Evolutionary conservation across 805 yeast species (phyloP).

Genomic region (Schwanniomyces polymorphus): DNA sequence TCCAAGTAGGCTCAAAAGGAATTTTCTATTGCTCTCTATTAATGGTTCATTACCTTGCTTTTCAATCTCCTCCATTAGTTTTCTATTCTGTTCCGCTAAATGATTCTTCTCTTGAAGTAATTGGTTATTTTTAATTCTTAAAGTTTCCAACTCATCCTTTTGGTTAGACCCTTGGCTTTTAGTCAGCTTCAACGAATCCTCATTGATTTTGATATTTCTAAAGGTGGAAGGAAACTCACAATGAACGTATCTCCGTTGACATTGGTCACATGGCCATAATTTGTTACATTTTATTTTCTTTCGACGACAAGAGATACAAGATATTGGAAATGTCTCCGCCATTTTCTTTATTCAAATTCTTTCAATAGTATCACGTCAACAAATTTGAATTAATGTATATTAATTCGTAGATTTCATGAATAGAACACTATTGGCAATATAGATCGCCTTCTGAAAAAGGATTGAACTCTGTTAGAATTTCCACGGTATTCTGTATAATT

Average conservation of each 20-base stretch:
- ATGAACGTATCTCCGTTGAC: conserved; percentile 32
- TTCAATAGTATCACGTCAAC: too few relatives aligned
- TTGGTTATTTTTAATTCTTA: conserved; percentile 19
- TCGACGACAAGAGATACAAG: conserved; percentile 36
- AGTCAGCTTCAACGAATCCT: conserved; percentile 6
- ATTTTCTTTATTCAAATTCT: conserved; percentile 1
- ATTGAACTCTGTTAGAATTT: neutral
- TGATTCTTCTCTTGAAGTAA: conserved; percentile 17
- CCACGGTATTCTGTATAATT: neutral
- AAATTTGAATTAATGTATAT: too few relatives aligned
- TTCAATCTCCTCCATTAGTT: conserved; percentile 1
- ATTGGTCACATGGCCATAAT: conserved; percentile 41
- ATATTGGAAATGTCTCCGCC: conserved; percentile 30
- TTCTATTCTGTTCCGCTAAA: conserved; percentile 13
- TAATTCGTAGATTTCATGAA: neutral
- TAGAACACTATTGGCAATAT: neutral
- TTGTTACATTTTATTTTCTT: conserved; percentile 37
- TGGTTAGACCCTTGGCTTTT: neutral
- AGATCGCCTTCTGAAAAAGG: neutral
- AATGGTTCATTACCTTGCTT: neutral
- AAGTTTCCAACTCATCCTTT: conserved; percentile 15
- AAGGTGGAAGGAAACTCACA: conserved; percentile 50
- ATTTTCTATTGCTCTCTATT: conserved; percentile 3
- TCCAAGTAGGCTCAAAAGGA: neutral
- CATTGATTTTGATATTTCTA: conserved; percentile 39